Conservation (phyloP, 1,284 basidiomycete genomes). For the Trichosporon sp. region DNA sequence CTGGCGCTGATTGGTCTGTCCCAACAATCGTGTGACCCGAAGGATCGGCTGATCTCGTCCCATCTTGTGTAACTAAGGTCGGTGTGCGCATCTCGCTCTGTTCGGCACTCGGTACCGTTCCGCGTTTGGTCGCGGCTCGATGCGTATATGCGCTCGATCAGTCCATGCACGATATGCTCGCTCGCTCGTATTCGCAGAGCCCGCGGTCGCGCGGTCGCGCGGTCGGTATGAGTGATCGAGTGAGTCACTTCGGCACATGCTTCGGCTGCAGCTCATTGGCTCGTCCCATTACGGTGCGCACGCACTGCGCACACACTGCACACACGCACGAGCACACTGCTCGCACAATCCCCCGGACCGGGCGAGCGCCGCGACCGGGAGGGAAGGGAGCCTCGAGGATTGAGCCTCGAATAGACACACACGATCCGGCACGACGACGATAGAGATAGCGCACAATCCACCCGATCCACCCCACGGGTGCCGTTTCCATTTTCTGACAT, state of each 20-base stretch:
- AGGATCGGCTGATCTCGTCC: background rate
- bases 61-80: background rate
- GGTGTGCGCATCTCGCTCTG: background rate
- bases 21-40: no score
- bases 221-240: background rate
- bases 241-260: background rate
- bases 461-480: background rate
- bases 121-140: no score
- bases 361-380: no score
- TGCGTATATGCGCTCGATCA: no score
- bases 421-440: no score
- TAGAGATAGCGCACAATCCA: background rate
- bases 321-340: background rate
- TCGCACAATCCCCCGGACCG: background rate
- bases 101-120: background rate
- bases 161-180: no score
- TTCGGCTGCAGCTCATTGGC: background rate
- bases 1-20: background rate
- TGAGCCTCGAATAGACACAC: no score
- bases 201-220: background rate
- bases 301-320: background rate
- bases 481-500: background rate
- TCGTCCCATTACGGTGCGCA: background rate
- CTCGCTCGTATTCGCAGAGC: no score
- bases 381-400: no score